Evolutionary conservation across 169 alveolate genomes (phyloP).

Genomic region (Babesia ovata): DNA sequence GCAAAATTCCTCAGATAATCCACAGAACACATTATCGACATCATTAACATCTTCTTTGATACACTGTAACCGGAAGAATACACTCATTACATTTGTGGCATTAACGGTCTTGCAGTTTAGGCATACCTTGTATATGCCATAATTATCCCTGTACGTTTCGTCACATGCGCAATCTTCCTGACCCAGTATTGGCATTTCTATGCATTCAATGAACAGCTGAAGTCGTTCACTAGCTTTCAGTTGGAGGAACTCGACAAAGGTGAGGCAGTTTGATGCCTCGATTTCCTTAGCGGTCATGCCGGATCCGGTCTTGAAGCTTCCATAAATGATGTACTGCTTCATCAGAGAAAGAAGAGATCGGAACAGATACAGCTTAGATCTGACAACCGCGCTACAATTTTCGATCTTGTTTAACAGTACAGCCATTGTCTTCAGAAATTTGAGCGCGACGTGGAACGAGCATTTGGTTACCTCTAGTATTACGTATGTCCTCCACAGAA

Average conservation of each 20-base stretch:
- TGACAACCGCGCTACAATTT: not conserved
- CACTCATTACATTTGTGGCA: slow-evolving; percentile 10
- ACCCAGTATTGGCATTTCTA: slow-evolving; percentile 11
- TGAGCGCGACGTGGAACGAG: slow-evolving; percentile 37
- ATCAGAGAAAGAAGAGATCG: slow-evolving; percentile 19
- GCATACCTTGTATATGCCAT: slow-evolving; percentile 45
- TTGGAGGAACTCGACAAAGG: slow-evolving; percentile 36
- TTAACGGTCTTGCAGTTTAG: slow-evolving; percentile 42
- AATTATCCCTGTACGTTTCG: slow-evolving; percentile 46
- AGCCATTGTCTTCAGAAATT: slow-evolving; percentile 33
- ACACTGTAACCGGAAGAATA: slow-evolving; percentile 22
- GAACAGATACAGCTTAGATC: slow-evolving; percentile 26
- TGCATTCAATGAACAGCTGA: slow-evolving; percentile 45
- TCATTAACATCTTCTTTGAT: not conserved
- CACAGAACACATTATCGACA: slow-evolving; percentile 1
- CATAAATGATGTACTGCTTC: slow-evolving; percentile 49
- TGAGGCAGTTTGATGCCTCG: slow-evolving; percentile 4
- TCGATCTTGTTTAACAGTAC: not conserved
- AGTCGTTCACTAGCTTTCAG: slow-evolving; percentile 52
- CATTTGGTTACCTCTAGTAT: slow-evolving; percentile 50
- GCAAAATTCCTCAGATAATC: slow-evolving; percentile 7
- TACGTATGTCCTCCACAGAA: slow-evolving; percentile 43
- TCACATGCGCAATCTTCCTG: slow-evolving; percentile 50
- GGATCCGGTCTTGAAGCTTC: not conserved
- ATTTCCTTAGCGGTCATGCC: slow-evolving; percentile 2